Evolutionary conservation across 805 yeast genomes (phyloP).

Genomic region (Citeromyces matritensis): DNA sequence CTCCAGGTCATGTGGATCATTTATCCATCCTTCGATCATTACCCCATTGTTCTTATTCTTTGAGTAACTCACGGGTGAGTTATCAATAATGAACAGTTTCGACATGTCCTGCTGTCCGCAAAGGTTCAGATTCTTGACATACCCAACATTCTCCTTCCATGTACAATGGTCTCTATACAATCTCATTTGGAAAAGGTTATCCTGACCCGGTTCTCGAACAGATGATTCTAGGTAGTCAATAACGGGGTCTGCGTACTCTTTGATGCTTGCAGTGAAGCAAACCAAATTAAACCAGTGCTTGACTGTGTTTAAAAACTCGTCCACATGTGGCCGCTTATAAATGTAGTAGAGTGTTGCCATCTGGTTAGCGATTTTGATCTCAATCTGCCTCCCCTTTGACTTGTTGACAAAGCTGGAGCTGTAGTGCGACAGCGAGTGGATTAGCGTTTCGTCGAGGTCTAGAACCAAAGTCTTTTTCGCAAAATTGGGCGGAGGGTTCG

Average conservation of each 20-base stretch:
- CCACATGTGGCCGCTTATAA: conserved; percentile 86
- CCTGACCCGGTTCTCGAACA: conserved; percentile 14
- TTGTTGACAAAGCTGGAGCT: conserved; percentile 25
- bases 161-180: conserved; percentile 74
- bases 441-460: conserved; percentile 88
- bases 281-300: conserved; percentile 80
- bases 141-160: conserved; percentile 66
- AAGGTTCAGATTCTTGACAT: conserved; percentile 56
- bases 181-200: conserved; percentile 38
- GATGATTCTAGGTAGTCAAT: conserved; percentile 68
- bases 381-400: conserved; percentile 56
- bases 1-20: conserved; percentile 85
- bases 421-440: conserved; percentile 74
- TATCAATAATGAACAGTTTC: conserved; percentile 70
- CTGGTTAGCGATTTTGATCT: conserved; percentile 53
- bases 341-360: conserved; percentile 78
- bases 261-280: conserved; percentile 87
- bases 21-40: conserved; percentile 94
- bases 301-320: conserved; percentile 64
- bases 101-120: background rate
- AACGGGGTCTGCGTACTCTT: conserved; percentile 94
- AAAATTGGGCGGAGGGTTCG: conserved; percentile 13
- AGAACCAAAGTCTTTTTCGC: conserved; percentile 55
- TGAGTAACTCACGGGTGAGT: conserved; percentile 83
- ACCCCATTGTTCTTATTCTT: conserved; percentile 80